These are phyloP conservation scores for Aegle marmelos DNA, from an alignment of 345 rosid genomes.

Conservation along the genomic window DNA sequence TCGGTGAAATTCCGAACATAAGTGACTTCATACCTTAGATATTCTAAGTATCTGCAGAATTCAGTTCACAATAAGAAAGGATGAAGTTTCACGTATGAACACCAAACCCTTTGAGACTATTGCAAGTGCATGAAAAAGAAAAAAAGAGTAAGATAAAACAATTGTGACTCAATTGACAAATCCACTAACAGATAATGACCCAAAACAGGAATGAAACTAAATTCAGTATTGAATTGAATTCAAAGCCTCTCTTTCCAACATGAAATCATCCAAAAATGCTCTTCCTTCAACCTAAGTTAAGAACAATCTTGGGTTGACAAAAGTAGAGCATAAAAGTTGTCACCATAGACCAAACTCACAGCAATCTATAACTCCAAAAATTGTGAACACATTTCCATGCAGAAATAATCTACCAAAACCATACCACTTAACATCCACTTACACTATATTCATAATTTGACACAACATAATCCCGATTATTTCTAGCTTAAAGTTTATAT, in stretches of 20 bases:
- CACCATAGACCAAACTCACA: background rate
- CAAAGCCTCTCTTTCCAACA: background rate
- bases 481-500: background rate
- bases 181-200: background rate
- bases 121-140: background rate
- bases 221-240: background rate
- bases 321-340: background rate
- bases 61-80: constrained; percentile 10
- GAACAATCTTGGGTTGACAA: background rate
- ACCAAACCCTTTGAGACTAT: background rate
- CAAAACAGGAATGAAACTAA: background rate
- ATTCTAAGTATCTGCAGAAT: constrained; percentile 58
- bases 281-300: background rate
- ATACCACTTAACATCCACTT: background rate
- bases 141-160: too few relatives aligned
- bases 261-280: background rate
- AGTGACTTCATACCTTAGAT: constrained; percentile 70
- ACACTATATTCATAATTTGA: background rate
- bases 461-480: background rate
- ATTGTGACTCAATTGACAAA: background rate
- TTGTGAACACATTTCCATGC: background rate
- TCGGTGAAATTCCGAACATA: constrained; percentile 88
- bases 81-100: background rate
- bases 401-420: background rate
- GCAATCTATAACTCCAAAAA: background rate